Base-by-base conservation (phyloP, 345 rosid species). In the Camelina laxa region DNA sequence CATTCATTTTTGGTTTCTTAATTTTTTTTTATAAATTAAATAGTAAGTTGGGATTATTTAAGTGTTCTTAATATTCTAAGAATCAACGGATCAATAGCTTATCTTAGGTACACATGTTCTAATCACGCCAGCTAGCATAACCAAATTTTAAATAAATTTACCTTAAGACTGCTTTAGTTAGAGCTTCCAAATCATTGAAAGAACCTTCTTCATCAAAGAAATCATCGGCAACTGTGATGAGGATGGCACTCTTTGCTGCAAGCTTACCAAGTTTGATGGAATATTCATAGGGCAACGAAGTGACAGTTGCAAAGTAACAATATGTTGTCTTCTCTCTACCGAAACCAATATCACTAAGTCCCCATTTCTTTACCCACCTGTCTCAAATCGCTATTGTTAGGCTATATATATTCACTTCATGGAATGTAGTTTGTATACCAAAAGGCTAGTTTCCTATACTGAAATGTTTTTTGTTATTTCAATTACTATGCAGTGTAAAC, bases 201-300 rank as follows among this genome's bases (percentile, higher is more conserved):
- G 86, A 87, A 71, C 85, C 96, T 84, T 70, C 68, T 57, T 61
- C 78, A 61, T 90, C 93, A 12, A 75, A 88, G 27, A 84, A 88
- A 71, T 90, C 96, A 61, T 90, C 96, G 4, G 93, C 86, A 11
- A 88, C 77, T 1, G 93, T 90, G 42, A 88, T 66, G 9, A 90
- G 27, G 14, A 78, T 76, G 0, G 73, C 93, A 33, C 78, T 64
- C 69, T 90, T 90, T 3, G 91, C 82, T 3, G 67, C 12, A 15
- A 88, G 35, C 53, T 73, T 49, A 39, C 90, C 51, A 30, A 53
- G 15, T 51, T 68, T 50, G 3, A 74, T 6, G 21, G 59, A 71
- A 9, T 82, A 85, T 60, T 80, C 75, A 21, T 60, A 67, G n/a
- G 87, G 85, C 57, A 88, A 53, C 2, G 85, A 69, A 66, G 75